Evolutionary conservation across 2,329 filamentous ascomycete species (phyloP), one percentile per base, ranked within the genome.

Genomic region (Fusarium nisikadoi): DNA sequence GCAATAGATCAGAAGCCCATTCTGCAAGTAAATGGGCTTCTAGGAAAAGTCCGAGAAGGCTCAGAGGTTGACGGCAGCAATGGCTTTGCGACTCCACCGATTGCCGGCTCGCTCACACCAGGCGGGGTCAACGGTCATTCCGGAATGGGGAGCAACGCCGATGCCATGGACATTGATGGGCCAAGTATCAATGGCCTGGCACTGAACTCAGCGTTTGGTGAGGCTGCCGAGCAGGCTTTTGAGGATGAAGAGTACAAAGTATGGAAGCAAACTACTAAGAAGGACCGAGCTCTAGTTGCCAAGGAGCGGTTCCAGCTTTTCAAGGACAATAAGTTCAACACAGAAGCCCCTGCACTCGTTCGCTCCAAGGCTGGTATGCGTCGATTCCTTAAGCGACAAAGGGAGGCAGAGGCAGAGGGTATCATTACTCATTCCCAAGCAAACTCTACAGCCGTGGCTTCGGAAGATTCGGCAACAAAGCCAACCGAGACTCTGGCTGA

Each of bases 241-340:
- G 90, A 97, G 75, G 95, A 98, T 75, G 95, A 98, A 65, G 95
- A 98, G 79, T 97, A 96, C 83, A 97, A 97, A 80, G 93, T 96
- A 39, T 99, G 97, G 96, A 99, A 98, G 84, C 95, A 98, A 81
- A 94, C 97, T 43, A 99, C 96, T 4, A 98, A 98, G 83, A 98
- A 96, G 80, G 95, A 97, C 77, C 91, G 96, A 70, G 96, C 96
- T 8, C 85, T 92, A 29, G 90, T 95, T 58, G 93, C 96, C 65
- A 94, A 95, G 71, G 94, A 97, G 79, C 90, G 96, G 36, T 91
- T 94, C 80, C 89, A 93, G 42, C 88, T 99, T 19, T 97, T 99
- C 83, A 92, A 92, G 68, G 93, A 92, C 55, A 92, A 94, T 76
- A 93, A 91, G 77, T 86, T 99, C 54, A 97, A 98, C 78, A 81